Evolutionary conservation across 75 land plant genomes (phyloP), one percentile per base, ranked within the genome.

Genomic region (Chamaecyparis obtusa): DNA sequence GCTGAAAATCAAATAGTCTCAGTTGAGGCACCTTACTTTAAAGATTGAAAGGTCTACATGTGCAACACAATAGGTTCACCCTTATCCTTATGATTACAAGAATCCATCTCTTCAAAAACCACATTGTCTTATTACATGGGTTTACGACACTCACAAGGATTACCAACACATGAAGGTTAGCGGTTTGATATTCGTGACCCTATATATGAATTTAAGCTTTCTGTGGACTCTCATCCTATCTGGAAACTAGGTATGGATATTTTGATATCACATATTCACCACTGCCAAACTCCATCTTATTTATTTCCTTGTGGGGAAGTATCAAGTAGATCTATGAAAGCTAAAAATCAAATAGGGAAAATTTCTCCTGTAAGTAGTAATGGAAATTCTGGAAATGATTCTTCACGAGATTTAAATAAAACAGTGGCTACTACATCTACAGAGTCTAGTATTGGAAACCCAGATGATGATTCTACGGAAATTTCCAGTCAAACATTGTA

Each of bases 161-260:
- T 88, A 67, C 89, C 90, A 15, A 36, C 67, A 46, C 90, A 90
- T 36, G 91, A 88, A 83, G 91, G 90, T 27, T 90, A 90, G 64
- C 90, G 85, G 78, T 92, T 92, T 91, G 90, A 92, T 83, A 92
- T 92, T 51, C 88, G 90, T 41, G 84, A 57, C 30, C 88, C 93
- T 24, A 89, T 92, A 36, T 92, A 91, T 2, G 93, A 90, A 88
- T 92, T 92, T 82, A 78, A 86, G 84, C 92, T 90, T 21, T 90
- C 93, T 7, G 90, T 92, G 86, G 84, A 11, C 9, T 43, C 33
- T 44, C 91, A 92, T 80, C 30, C 64, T 75, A 48, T 83, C 35
- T 88, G 93, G 93, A 92, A 91, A 84, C 92, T 87, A 51, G 92
- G 92, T 21, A 92, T 92, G 93, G 87, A 85, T 27, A 74, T 92